phyloP scores from a whole-genome alignment of 2,329 filamentous ascomycete genomes.

The Leptographium wingfieldii region DNA sequence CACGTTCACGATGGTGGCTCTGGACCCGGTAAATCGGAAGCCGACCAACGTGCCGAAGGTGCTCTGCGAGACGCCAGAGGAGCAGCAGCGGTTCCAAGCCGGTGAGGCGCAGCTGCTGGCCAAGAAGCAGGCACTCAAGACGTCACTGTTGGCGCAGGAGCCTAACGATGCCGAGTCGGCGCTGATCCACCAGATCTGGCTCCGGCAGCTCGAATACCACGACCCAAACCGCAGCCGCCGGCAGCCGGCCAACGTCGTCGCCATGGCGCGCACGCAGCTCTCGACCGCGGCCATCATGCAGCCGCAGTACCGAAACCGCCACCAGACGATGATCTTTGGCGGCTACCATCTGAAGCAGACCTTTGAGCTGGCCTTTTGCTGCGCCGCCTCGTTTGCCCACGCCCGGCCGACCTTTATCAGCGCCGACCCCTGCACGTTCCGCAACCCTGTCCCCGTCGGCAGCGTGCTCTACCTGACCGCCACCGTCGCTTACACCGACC shows the following conservation, averaged over 20 bases:
- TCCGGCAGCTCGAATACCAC: constrained; percentile 38
- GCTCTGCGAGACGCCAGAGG: constrained; percentile 47
- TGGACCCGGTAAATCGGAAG: constrained; percentile 56
- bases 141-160: constrained; percentile 45
- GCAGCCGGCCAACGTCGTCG: constrained; percentile 31
- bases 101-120: constrained; percentile 22
- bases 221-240: constrained; percentile 20
- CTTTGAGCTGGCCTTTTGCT: constrained; percentile 66
- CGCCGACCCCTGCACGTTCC: constrained; percentile 61
- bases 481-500: constrained; percentile 60
- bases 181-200: constrained; percentile 63
- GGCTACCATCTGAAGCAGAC: constrained; percentile 63
- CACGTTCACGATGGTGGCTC: constrained; percentile 64
- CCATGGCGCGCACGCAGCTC: constrained; percentile 46
- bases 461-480: constrained; percentile 64
- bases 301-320: constrained; percentile 39
- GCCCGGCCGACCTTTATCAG: constrained; percentile 58
- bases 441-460: constrained; percentile 63
- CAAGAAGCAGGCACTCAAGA: constrained; percentile 40
- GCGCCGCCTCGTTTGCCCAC: constrained; percentile 58
- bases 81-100: constrained; percentile 44
- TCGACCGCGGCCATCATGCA: constrained; percentile 61
- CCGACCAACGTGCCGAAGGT: constrained; percentile 45
- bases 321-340: constrained; percentile 70
- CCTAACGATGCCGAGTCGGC: constrained; percentile 60